These are phyloP conservation scores for Lasiosphaeriaceae sp. DNA, from an alignment of 495 filamentous ascomycete genomes.

Conservation along the genomic window DNA sequence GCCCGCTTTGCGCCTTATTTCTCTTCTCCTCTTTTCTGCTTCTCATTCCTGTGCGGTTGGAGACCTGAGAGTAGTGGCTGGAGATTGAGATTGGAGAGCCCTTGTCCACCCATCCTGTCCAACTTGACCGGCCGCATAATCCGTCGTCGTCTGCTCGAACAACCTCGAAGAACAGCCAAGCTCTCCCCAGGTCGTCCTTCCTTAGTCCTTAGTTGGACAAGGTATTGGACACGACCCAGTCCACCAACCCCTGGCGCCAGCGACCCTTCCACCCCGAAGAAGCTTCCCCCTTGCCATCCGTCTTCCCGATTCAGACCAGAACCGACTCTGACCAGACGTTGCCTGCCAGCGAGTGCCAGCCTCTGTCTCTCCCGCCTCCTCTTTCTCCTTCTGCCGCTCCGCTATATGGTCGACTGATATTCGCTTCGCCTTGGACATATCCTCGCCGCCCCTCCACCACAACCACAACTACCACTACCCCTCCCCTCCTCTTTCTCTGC, in stretches of 20 bases:
- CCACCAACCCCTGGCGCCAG: neutral
- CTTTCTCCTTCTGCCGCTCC: neutral
- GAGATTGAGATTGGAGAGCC: slow-evolving; percentile 4
- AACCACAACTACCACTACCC: too few relatives aligned
- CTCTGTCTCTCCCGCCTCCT: neutral
- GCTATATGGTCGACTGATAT: slow-evolving; percentile 16
- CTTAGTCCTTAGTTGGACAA: slow-evolving; percentile 6
- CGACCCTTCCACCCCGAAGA: neutral
- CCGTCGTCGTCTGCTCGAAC: too few relatives aligned
- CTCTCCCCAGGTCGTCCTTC: too few relatives aligned
- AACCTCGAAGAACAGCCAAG: neutral
- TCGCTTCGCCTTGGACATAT: slow-evolving; percentile 6
- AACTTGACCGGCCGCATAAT: neutral
- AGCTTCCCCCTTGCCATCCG: neutral
- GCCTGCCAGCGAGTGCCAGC: neutral
- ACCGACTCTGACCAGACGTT: too few relatives aligned
- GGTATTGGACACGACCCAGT: slow-evolving; percentile 3
- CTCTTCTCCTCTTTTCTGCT: slow-evolving; percentile 1
- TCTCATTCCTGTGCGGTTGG: neutral
- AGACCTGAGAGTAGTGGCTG: too few relatives aligned
- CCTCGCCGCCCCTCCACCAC: slow-evolving; percentile 5
- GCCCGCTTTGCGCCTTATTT: slow-evolving; percentile 2
- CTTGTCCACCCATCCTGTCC: neutral
- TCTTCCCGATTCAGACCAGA: neutral
- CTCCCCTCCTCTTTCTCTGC: slow-evolving; percentile 12